Base-by-base conservation (phyloP, 345 rosid genomes). In the Cardamine resedifolia region DNA sequence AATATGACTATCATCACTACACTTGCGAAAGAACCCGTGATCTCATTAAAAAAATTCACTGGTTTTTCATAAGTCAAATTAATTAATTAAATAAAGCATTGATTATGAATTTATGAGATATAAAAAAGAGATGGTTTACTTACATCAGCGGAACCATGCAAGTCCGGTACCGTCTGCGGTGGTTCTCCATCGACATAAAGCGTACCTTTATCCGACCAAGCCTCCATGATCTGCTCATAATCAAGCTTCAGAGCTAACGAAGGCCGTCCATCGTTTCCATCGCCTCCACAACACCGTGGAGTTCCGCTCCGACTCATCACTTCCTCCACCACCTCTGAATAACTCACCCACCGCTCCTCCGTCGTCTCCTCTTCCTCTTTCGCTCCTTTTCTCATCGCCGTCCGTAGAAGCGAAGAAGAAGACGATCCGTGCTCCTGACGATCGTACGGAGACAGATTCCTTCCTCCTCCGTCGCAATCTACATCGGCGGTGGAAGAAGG, bases 331-430 rank as follows among this genome's bases (percentile, higher is more conserved):
- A 88, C 96, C 53, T 86, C 88, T 10, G 85, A 82, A 78, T 88
- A 93, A 56, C 92, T 80, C 68, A 90, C 97, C 97, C 98, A 93
- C 78, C 77, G 82, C 79, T 94, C 95, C 75, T 86, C 95, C 77
- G 87, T 91, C 73, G 87, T 88, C 62, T 83, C 90, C 68, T 85
- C 88, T 57, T 74, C 81, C 73, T 82, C 88, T 31, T 82, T 82
- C 49, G 65, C 79, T 50, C 85, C 87, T 77, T 83, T 83, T 79
- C 81, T 89, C 92, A 91, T 88, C 30, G 97, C 97, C 31, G 90
- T 70, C 73, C 87, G 51, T 47, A 84, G 63, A 55, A 89, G 85
- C 78, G 78, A 70, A 23, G 77, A 66, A 31, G 77, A 71, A 5
- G 77, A 52, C 52, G 74, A 68, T 18, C 71, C 74, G 10, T 73